phyloP scores from a whole-genome alignment of 2,329 filamentous ascomycete species.

The Xylariaceae sp. region DNA sequence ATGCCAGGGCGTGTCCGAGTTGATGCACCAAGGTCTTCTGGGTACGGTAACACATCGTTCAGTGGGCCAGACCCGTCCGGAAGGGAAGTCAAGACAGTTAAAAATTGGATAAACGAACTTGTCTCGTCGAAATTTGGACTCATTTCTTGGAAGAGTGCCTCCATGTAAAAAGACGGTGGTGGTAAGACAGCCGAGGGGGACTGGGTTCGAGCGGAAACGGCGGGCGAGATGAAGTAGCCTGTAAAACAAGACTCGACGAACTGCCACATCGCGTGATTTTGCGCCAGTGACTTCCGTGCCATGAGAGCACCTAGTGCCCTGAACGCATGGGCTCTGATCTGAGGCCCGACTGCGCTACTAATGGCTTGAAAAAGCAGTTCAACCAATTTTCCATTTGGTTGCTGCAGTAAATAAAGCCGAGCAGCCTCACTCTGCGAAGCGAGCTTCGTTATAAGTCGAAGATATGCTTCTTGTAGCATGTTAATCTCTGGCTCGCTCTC shows the following conservation, averaged over 20 bases:
- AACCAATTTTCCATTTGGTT: conserved; percentile 69
- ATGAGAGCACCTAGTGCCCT: conserved; percentile 77
- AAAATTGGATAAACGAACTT: conserved; percentile 79
- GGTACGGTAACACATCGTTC: conserved; percentile 82
- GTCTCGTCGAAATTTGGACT: conserved; percentile 83
- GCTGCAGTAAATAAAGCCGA: conserved; percentile 74
- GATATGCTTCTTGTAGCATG: conserved; percentile 96
- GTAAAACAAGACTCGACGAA: conserved; percentile 81
- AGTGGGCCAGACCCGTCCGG: conserved; percentile 64
- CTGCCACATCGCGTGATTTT: conserved; percentile 78
- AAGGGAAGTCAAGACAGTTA: conserved; percentile 75
- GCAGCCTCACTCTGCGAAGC: conserved; percentile 75
- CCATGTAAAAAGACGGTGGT: conserved; percentile 50
- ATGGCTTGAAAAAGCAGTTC: conserved; percentile 80
- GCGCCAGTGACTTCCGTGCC: conserved; percentile 70
- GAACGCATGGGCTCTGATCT: conserved; percentile 84
- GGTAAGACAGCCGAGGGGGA: conserved; percentile 42
- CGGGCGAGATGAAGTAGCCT: conserved; percentile 53
- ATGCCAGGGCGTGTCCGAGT: conserved; percentile 82
- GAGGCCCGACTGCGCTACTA: conserved; percentile 75
- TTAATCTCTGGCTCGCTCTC: conserved; percentile 88
- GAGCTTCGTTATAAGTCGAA: conserved; percentile 85
- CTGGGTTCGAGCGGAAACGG: conserved; percentile 33
- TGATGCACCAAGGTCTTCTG: conserved; percentile 79
- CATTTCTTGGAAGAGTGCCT: conserved; percentile 75